Conservation (phyloP, 805 yeast species). For the Pichia kluyveri region DNA sequence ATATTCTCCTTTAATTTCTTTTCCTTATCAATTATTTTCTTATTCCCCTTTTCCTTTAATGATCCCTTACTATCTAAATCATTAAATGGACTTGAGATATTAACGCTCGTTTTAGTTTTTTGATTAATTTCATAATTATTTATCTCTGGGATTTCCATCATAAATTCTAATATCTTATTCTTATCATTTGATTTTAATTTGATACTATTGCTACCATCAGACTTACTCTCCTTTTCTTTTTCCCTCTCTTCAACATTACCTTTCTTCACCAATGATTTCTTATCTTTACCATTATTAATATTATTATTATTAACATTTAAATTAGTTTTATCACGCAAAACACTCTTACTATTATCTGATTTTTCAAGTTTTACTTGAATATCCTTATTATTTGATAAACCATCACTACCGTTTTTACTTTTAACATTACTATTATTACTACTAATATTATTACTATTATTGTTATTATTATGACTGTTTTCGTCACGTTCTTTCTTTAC, state of each 20-base stretch:
- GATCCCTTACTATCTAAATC: neutral
- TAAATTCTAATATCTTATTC: neutral
- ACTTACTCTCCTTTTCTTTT: too few species aligned
- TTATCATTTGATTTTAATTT: neutral
- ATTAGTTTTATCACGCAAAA: neutral
- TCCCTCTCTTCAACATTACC: too few species aligned
- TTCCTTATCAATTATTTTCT: neutral
- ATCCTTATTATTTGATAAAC: too few species aligned
- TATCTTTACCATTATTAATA: neutral
- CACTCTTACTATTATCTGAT: neutral
- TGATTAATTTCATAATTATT: neutral
- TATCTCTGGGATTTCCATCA: slow-evolving; percentile 5
- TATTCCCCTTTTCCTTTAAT: neutral
- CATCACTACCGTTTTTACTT: too few species aligned
- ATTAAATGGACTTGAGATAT: slow-evolving; percentile 6
- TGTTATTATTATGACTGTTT: too few species aligned
- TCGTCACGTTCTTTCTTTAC: too few species aligned
- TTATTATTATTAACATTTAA: neutral
- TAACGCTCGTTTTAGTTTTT: neutral
- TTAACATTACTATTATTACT: too few species aligned
- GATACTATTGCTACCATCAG: too few species aligned
- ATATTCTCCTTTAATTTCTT: neutral
- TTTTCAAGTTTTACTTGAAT: neutral
- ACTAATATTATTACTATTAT: too few species aligned
- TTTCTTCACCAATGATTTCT: neutral